A percentile compares a stretch with the other conserved stretches of the same genome.
These are phyloP conservation scores for Aspergillus baeticus DNA, from an alignment of 495 filamentous ascomycete species.

Conservation along the genomic window DNA sequence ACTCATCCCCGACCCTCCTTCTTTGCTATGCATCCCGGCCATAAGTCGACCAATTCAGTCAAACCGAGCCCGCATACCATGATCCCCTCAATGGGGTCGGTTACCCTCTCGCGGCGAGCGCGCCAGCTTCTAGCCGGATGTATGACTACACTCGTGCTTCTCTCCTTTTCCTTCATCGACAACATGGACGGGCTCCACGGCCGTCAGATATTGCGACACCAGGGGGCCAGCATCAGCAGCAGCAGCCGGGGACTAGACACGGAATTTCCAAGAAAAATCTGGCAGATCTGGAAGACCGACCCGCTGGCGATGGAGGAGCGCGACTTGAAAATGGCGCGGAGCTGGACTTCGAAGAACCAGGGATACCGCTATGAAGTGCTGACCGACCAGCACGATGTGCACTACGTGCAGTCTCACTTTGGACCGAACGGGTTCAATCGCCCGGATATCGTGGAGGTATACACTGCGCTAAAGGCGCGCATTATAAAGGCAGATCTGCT, in stretches of 20 bases:
- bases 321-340: constrained; percentile 50
- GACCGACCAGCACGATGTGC: constrained; percentile 58
- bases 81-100: neutral
- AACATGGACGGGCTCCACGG: constrained; percentile 18
- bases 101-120: constrained; percentile 17
- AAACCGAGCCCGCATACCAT: too few relatives aligned
- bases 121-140: constrained; percentile 23
- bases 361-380: constrained; percentile 61
- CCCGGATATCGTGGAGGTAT: constrained; percentile 58
- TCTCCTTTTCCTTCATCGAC: constrained; percentile 32
- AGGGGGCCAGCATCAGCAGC: neutral
- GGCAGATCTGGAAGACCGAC: constrained; percentile 68
- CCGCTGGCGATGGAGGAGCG: constrained; percentile 56
- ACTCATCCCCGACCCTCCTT: too few relatives aligned
- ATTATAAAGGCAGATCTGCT: constrained; percentile 59
- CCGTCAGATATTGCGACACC: neutral
- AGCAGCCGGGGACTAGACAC: neutral
- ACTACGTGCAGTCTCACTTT: constrained; percentile 59
- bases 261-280: constrained; percentile 54
- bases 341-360: constrained; percentile 60
- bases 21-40: too few relatives aligned
- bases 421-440: constrained; percentile 57
- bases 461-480: constrained; percentile 51
- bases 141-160: constrained; percentile 34
- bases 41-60: too few relatives aligned